Percentiles rank a stretch among this genome's conserved stretches.
Conservation (phyloP, 768 basidiomycete genomes). For the Boletellus ananiceps region DNA sequence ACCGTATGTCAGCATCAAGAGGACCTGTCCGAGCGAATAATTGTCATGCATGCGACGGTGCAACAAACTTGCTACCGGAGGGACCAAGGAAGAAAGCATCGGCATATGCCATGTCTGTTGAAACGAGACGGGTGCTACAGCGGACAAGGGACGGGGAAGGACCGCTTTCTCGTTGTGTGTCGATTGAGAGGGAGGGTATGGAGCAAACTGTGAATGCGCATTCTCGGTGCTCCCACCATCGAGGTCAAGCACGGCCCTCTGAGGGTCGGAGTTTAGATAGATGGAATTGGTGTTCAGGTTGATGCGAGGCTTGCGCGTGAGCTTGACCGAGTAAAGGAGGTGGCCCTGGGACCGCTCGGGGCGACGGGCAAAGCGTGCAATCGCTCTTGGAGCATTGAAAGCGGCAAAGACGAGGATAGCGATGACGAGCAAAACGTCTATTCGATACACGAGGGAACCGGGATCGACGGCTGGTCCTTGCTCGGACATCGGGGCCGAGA, state of each 20-base stretch:
- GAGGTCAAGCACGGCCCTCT: slow-evolving; percentile 13
- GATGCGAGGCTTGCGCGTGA: slow-evolving; percentile 4
- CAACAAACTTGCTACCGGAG: slow-evolving; percentile 39
- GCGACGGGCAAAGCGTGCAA: slow-evolving; percentile 46
- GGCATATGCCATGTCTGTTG: slow-evolving; percentile 31
- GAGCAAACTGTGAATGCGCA: slow-evolving; percentile 2
- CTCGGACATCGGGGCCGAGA: background rate
- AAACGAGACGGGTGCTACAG: background rate
- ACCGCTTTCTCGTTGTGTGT: slow-evolving; percentile 12
- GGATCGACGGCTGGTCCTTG: background rate
- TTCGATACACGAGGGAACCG: slow-evolving; percentile 29
- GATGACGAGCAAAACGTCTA: slow-evolving; percentile 44
- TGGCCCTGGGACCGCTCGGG: slow-evolving; percentile 52
- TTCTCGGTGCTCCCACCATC: slow-evolving; percentile 12
- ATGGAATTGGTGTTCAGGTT: slow-evolving; percentile 16
- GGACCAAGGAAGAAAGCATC: slow-evolving; percentile 38
- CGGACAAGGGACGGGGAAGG: slow-evolving; percentile 11
- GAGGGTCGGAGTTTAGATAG: slow-evolving; percentile 11
- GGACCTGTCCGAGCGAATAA: slow-evolving; percentile 48
- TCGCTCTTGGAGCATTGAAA: slow-evolving; percentile 43
- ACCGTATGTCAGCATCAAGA: slow-evolving; percentile 45
- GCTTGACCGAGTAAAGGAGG: slow-evolving; percentile 32
- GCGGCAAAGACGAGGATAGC: slow-evolving; percentile 38
- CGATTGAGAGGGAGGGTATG: slow-evolving; percentile 1
- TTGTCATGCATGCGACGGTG: slow-evolving; percentile 43